Evolutionary conservation across 1,139 yeast species (phyloP).

Genomic region (Nakaseomyces nivariensis): DNA sequence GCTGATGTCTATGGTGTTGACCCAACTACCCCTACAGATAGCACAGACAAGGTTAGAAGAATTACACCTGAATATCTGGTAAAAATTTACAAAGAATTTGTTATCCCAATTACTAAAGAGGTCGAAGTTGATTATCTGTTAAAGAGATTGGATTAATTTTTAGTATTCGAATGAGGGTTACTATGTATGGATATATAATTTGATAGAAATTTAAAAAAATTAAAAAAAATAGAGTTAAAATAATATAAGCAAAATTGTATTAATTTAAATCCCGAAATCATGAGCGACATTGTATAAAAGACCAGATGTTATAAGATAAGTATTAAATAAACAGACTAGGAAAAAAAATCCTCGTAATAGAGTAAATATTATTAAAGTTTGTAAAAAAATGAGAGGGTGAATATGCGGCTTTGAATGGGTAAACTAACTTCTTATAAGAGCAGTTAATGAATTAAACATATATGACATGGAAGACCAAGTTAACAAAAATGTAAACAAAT

Average conservation of each 20-base stretch:
- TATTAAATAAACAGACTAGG: not conserved
- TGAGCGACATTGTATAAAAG: not conserved
- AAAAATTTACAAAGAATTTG: constrained; percentile 71
- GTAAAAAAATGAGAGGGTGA: too few species aligned
- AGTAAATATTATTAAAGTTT: too few species aligned
- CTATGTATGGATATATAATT: not conserved
- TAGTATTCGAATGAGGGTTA: not conserved
- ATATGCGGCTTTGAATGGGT: too few species aligned
- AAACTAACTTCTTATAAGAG: too few species aligned
- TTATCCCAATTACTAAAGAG: constrained; percentile 87
- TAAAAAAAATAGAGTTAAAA: not conserved
- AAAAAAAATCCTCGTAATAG: not conserved
- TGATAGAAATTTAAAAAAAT: not conserved
- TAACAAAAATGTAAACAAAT: not conserved
- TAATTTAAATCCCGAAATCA: not conserved
- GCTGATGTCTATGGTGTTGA: constrained; percentile 84
- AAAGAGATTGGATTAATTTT: constrained; percentile 51
- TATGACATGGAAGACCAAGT: not conserved
- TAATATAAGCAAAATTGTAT: not conserved
- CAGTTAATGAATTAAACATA: not conserved
- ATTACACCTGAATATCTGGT: constrained; percentile 77
- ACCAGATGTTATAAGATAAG: not conserved
- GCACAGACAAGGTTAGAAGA: constrained; percentile 61
- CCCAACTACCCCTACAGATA: constrained; percentile 39
- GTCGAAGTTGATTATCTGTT: constrained; percentile 88